These are phyloP conservation scores for Talaromyces liani DNA, from an alignment of 495 filamentous ascomycete genomes.

Conservation along the genomic window DNA sequence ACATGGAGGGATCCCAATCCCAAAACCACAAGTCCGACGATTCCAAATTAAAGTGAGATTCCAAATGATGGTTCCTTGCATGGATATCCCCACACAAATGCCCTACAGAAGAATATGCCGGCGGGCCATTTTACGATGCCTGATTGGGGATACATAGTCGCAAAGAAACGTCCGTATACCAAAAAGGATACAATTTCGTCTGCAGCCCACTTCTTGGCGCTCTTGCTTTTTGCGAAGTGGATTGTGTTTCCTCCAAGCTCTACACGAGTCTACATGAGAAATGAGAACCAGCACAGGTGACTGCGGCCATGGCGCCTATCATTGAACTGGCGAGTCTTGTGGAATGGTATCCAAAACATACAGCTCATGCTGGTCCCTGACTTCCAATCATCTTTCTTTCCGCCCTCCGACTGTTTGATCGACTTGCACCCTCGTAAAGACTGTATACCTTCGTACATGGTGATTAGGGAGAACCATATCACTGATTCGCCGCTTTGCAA, in stretches of 20 bases:
- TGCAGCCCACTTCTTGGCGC: neutral
- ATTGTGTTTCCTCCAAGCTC: neutral
- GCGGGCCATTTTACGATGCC: neutral
- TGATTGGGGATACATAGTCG: neutral
- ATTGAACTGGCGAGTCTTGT: neutral
- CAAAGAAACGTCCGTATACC: neutral
- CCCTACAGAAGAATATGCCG: neutral
- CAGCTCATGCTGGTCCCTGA: neutral
- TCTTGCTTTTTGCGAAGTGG: neutral
- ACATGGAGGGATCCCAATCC: neutral
- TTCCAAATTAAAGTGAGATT: neutral
- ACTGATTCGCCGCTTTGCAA: neutral
- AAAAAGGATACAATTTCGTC: neutral
- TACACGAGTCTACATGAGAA: neutral
- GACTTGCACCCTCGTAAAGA: neutral
- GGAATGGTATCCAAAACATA: neutral
- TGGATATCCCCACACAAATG: neutral
- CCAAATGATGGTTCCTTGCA: constrained; percentile 2
- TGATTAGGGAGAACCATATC: neutral
- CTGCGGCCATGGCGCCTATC: neutral
- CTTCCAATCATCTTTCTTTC: constrained; percentile 6
- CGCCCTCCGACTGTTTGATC: constrained; percentile 8
- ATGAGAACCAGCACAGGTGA: neutral
- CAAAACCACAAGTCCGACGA: neutral
- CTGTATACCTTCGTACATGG: neutral